Percentiles rank a stretch among this genome's conserved stretches.
These are phyloP conservation scores for Phlebopus sp. DNA, from an alignment of 1,284 basidiomycete species.

Conservation along the genomic window DNA sequence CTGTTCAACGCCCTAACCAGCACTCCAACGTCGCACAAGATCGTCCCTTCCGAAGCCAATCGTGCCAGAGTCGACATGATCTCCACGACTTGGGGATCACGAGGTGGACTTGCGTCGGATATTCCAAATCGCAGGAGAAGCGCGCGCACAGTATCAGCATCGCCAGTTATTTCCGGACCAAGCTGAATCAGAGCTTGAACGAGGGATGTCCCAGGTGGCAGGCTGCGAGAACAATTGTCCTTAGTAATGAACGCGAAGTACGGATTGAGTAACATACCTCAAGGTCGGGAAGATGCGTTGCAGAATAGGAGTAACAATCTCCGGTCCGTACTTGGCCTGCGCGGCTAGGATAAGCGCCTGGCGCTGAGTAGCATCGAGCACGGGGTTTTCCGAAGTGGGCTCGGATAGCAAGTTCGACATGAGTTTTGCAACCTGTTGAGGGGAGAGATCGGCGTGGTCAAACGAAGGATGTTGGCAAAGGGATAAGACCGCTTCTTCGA, in stretches of 20 bases:
- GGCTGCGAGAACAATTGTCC: constrained; percentile 38
- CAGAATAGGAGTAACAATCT: constrained; percentile 50
- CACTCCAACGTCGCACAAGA: constrained; percentile 73
- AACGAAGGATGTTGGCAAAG: constrained; percentile 75
- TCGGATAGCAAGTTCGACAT: constrained; percentile 77
- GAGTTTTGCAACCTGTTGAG: constrained; percentile 72
- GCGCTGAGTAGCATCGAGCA: constrained; percentile 67
- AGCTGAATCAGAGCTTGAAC: constrained; percentile 73
- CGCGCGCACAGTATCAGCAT: constrained; percentile 65
- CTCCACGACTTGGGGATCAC: constrained; percentile 66
- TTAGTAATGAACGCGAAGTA: constrained; percentile 14
- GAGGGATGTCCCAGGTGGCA: constrained; percentile 62
- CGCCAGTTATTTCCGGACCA: constrained; percentile 72
- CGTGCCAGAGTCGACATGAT: constrained; percentile 64
- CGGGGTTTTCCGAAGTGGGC: constrained; percentile 58
- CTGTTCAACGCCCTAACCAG: constrained; percentile 68
- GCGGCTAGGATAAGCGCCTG: constrained; percentile 70
- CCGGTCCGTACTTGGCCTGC: constrained; percentile 70
- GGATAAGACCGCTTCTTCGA: constrained; percentile 71
- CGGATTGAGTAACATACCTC: constrained; percentile 44
- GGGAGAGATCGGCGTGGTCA: constrained; percentile 75
- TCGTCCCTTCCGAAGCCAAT: constrained; percentile 65
- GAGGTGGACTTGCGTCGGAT: constrained; percentile 64
- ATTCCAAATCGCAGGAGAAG: constrained; percentile 72
- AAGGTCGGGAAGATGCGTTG: constrained; percentile 52